A percentile compares a stretch with the other conserved stretches of the same genome.
Conservation (phyloP, 139 green algal genomes). For the Nannochloris sp. region DNA sequence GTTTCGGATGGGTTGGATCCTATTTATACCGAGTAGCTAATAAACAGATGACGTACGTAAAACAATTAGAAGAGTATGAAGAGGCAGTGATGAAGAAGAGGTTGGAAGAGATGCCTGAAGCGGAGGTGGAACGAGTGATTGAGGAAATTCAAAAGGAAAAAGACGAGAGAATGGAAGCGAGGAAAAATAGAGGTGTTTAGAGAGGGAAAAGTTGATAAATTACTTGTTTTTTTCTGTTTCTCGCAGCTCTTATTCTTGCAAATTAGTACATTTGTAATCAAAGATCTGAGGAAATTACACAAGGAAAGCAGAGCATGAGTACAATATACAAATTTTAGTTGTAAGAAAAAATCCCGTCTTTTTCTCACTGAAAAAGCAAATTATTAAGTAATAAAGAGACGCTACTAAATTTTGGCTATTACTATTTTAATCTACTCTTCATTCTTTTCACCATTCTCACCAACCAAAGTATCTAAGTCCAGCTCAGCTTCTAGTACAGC, state of each 20-base stretch:
- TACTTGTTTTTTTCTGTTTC: too few relatives aligned
- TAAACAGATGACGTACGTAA: slow-evolving; percentile 99
- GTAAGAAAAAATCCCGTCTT: neutral
- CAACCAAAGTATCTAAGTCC: too few relatives aligned
- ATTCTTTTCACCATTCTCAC: too few relatives aligned
- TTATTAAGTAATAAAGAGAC: too few relatives aligned
- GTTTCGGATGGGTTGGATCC: slow-evolving; percentile 72
- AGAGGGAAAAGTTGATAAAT: neutral
- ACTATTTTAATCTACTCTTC: too few relatives aligned
- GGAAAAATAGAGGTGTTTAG: neutral
- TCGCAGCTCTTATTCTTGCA: too few relatives aligned
- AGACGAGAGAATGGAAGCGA: neutral
- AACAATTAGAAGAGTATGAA: slow-evolving; percentile 98
- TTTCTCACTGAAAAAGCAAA: too few relatives aligned
- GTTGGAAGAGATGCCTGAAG: slow-evolving; percentile 89
- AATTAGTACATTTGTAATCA: too few relatives aligned
- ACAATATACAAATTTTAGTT: neutral
- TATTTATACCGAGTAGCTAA: slow-evolving; percentile 94
- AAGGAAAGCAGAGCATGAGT: neutral
- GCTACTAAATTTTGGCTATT: too few relatives aligned
- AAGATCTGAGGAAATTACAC: neutral
- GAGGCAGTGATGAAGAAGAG: slow-evolving; percentile 95
- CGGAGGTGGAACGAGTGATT: slow-evolving; percentile 35
- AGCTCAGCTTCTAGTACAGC: slow-evolving; percentile 45
- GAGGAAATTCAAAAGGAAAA: slow-evolving; percentile 27